Base-by-base conservation (phyloP, 2,329 filamentous ascomycete species). In the Colletotrichum sidae region DNA sequence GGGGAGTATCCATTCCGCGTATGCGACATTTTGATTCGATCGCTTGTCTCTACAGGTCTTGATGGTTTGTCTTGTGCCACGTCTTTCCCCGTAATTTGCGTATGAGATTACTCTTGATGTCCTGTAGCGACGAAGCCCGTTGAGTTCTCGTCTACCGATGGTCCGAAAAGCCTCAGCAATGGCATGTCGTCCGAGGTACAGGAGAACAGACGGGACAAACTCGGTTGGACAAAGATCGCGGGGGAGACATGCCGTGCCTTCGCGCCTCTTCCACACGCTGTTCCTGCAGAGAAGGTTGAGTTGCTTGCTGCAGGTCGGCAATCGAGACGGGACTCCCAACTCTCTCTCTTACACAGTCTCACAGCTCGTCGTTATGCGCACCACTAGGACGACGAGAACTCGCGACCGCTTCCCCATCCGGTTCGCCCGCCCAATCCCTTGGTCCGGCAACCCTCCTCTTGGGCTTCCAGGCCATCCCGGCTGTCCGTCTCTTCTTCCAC, bases 221-320 rank as follows among this genome's bases (percentile, higher is more conserved):
- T 25, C 25, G 39, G 13, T 42, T 42, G 13, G 39, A 42, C 10
- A 8, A 15, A 39, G 10, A 47, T 47, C 35, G 35, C 37, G n/a
- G 50, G 49, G 49, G 41, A 33, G 41, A n/a, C 42, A 11, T 13
- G 42, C 42, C 15, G n/a, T 15, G 17, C 39, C 15, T 35, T 37
- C n/a, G 42, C 25, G 44, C 45, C 8, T 33, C 17, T 17, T 42
- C 17, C 38, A 8, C 25, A 25, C 25, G 7, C 11, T 34, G 13
- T 35, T 13, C 60, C 37, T 52, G 55, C 42, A 53, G 49, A 11
- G 15, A 10, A 46, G 17, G 25, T 25, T 25, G 25, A 59, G 55
- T 38, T 42, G 60, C 42, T 37, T 35, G 42, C 49, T 64, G 37
- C 60, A 64, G 50, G 35, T 42, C 60, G 49, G 55, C 55, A 60